Percentiles rank a stretch among this genome's conserved stretches.
Evolutionary conservation across 495 filamentous ascomycete species (phyloP).

Genomic region (Podospora tetraspora): DNA sequence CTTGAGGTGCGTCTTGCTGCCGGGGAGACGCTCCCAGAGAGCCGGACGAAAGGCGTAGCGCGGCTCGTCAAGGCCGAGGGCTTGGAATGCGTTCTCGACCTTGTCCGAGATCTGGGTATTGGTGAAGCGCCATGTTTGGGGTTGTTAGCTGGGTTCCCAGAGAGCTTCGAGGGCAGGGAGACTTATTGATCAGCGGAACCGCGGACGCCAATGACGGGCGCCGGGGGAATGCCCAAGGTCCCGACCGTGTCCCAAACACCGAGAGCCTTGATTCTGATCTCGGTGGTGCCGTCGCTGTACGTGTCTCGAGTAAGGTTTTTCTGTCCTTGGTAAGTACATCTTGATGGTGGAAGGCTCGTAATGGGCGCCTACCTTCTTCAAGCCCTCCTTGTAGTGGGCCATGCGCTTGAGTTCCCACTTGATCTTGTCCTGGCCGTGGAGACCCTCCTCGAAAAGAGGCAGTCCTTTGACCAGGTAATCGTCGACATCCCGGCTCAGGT

Average conservation of each 20-base stretch:
- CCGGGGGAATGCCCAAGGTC: constrained; percentile 32
- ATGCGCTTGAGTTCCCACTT: constrained; percentile 27
- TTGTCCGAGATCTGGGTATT: constrained; percentile 51
- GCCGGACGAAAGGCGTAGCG: constrained; percentile 58
- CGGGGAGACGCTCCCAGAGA: constrained; percentile 47
- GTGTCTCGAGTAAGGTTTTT: constrained; percentile 26
- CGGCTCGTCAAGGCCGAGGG: constrained; percentile 65
- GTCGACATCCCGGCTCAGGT: constrained; percentile 13
- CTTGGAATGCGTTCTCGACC: constrained; percentile 67
- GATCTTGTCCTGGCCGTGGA: constrained; percentile 24
- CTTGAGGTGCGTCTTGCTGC: constrained; percentile 41
- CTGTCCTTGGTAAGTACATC: neutral
- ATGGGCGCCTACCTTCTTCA: constrained; percentile 9
- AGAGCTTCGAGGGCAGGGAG: neutral
- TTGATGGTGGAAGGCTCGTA: neutral
- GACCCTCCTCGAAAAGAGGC: constrained; percentile 15
- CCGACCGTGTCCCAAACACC: constrained; percentile 39
- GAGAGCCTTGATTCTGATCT: constrained; percentile 35
- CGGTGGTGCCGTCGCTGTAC: constrained; percentile 21
- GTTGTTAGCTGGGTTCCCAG: constrained; percentile 11
- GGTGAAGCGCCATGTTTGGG: constrained; percentile 42
- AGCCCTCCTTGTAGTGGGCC: constrained; percentile 22
- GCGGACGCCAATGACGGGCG: constrained; percentile 31
- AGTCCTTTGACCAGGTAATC: constrained; percentile 21
- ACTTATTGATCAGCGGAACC: constrained; percentile 32